phyloP scores from a whole-genome alignment of 2,329 filamentous ascomycete species.

The Penicillium sp. region DNA sequence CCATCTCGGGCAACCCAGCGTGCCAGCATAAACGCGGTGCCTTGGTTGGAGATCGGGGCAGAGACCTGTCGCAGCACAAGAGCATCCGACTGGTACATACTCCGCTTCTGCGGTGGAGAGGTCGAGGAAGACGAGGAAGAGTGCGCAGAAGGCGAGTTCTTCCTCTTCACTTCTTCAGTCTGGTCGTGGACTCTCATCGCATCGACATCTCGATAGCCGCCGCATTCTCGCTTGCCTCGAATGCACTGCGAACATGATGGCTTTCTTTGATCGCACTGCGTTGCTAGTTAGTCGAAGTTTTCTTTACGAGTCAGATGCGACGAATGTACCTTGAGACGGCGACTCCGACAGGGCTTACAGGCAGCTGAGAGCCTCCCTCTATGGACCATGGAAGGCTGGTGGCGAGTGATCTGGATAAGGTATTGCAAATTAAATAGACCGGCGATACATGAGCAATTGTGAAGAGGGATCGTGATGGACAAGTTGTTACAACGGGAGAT shows the following conservation, averaged over 20 bases:
- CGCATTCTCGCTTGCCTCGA: conserved; percentile 23
- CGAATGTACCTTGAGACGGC: conserved; percentile 17
- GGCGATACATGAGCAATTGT: neutral
- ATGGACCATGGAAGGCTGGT: conserved; percentile 15
- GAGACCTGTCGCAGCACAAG: conserved; percentile 2
- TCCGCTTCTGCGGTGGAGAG: neutral
- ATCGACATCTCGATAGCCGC: conserved; percentile 27
- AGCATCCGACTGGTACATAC: neutral
- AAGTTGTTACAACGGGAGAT: neutral
- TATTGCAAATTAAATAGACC: neutral
- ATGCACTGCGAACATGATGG: conserved; percentile 30
- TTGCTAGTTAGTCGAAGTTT: conserved; percentile 1
- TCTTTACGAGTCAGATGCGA: neutral
- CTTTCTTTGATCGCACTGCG: conserved; percentile 28
- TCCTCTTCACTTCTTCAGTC: conserved; percentile 24
- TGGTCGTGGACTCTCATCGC: conserved; percentile 28
- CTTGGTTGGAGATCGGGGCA: conserved; percentile 9
- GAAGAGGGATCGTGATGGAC: neutral
- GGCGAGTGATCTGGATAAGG: neutral
- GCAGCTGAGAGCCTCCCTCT: conserved; percentile 15
- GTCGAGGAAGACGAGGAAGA: neutral
- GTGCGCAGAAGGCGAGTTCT: conserved; percentile 11
- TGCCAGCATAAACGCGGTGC: conserved; percentile 13
- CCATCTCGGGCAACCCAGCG: conserved; percentile 9
- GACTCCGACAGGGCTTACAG: conserved; percentile 14